These are phyloP conservation scores for Iberis pinnata DNA, from an alignment of 345 rosid genomes.

Conservation along the genomic window DNA sequence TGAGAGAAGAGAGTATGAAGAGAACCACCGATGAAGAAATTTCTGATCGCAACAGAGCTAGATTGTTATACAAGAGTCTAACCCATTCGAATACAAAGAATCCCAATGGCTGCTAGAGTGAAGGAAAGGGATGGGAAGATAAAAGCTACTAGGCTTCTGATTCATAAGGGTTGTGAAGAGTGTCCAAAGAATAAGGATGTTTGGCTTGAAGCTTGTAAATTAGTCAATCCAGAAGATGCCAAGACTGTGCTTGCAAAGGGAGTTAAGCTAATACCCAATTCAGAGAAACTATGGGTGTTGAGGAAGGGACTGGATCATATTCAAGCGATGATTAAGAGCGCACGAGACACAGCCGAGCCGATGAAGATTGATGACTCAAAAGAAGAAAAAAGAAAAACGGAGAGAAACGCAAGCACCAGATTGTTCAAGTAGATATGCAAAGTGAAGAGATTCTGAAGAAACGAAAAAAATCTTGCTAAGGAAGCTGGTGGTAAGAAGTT, in stretches of 20 bases:
- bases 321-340: no score
- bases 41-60: slow-evolving; percentile 85
- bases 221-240: slow-evolving; percentile 79
- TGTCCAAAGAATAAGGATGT: slow-evolving; percentile 87
- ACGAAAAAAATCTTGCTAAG: slow-evolving; percentile 54
- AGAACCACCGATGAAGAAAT: slow-evolving; percentile 93
- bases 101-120: slow-evolving; percentile 90
- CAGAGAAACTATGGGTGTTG: slow-evolving; percentile 81
- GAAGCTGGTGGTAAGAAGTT: slow-evolving; percentile 76
- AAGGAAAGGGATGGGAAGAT: slow-evolving; percentile 97
- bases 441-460: slow-evolving; percentile 67
- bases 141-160: slow-evolving; percentile 65
- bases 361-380: no score
- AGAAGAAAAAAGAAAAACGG: no score
- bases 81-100: slow-evolving; percentile 82
- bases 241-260: slow-evolving; percentile 85
- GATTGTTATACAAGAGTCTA: slow-evolving; percentile 78
- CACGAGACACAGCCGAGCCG: no score
- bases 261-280: slow-evolving; percentile 73
- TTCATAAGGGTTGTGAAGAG: slow-evolving; percentile 84
- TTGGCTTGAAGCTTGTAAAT: slow-evolving; percentile 88
- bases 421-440: slow-evolving; percentile 67
- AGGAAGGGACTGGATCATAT: slow-evolving; percentile 77
- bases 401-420: no score
- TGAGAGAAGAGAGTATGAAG: slow-evolving; percentile 95